Conservation (phyloP, 805 yeast genomes). For the Yarrowia keelungensis region DNA sequence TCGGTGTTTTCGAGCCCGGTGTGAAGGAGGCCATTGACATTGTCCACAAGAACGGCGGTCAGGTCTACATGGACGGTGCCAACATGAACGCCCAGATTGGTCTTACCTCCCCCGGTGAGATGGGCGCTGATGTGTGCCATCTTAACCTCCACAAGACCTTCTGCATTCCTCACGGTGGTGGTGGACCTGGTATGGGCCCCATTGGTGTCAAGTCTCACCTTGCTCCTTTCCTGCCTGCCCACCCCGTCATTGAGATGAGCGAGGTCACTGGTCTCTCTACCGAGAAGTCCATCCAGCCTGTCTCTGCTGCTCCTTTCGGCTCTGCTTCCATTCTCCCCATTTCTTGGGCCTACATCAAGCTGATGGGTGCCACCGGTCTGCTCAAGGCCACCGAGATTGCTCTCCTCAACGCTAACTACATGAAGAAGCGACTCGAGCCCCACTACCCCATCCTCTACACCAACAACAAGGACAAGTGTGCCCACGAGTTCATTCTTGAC, state of each 20-base stretch:
- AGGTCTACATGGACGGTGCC: constrained; percentile 97
- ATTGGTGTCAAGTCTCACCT: constrained; percentile 89
- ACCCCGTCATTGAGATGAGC: constrained; percentile 65
- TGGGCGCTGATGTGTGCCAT: constrained; percentile 98
- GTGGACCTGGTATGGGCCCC: constrained; percentile 99
- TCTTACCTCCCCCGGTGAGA: constrained; percentile 93
- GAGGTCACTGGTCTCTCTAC: constrained; percentile 46
- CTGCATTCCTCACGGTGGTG: constrained; percentile 98
- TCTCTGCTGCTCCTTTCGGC: constrained; percentile 94
- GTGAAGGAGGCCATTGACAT: constrained; percentile 83
- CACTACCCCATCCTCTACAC: constrained; percentile 81
- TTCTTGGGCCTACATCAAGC: constrained; percentile 91
- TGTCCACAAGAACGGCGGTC: constrained; percentile 88
- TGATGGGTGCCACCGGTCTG: constrained; percentile 86
- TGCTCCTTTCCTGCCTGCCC: constrained; percentile 81
- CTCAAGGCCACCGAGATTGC: constrained; percentile 90
- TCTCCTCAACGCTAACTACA: constrained; percentile 93
- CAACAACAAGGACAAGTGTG: constrained; percentile 75
- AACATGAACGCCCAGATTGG: constrained; percentile 99
- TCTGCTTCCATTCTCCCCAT: constrained; percentile 93
- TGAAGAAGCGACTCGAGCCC: constrained; percentile 77
- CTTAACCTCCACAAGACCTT: constrained; percentile 96
- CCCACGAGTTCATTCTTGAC: constrained; percentile 95
- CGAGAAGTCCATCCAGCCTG: constrained; percentile 65
- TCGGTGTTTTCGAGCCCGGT: constrained; percentile 94